Base-by-base conservation (phyloP, 768 basidiomycete genomes). In the Russula compacta region DNA sequence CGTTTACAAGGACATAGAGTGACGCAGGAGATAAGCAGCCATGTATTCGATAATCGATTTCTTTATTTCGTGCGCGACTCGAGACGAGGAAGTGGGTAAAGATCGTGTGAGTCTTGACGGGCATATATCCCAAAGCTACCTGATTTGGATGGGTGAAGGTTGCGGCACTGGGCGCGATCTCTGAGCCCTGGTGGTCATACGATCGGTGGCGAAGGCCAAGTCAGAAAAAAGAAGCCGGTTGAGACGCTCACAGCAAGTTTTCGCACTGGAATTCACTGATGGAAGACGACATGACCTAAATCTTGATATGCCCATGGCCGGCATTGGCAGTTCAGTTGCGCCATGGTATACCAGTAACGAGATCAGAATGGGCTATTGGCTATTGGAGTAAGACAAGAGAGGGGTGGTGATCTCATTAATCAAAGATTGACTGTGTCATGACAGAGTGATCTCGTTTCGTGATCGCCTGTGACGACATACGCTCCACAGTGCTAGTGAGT, bases 391-490 rank as follows among this genome's bases (percentile, higher is more conserved):
- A 17, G 32, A 33, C 15, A 8, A 47, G 44, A 10, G 19, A 12
- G 21, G 7, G 44, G 7, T 6, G 48, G 48, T 29, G 29, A 38
- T 53, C 36, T 53, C 36, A 40, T 17, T 12, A 14, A 49, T 49
- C 29, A 39, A 50, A 58, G 47, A 58, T 49, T 14, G 48, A 50
- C 46, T 46, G 12, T 24, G 4, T 11, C 11, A 21, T 46, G 44
- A 0, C n/a, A 46, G 11, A 46, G 44, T 15, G 29, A 54, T 32
- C 24, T 42, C 29, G 32, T 49, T 49, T 38, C 2, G 47, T 50
- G 56, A 57, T 57, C 56, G 47, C 29, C 17, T 40, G 56, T 57
- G 56, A 58, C 56, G 56, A 58, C 56, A 58, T 58, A 3, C 17
- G 47, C 47, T 21, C 56, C 56, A 49, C 56, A 47, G 3, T 29